Evolutionary conservation across 495 filamentous ascomycete genomes (phyloP).

Genomic region (Penicillium paradoxum): DNA sequence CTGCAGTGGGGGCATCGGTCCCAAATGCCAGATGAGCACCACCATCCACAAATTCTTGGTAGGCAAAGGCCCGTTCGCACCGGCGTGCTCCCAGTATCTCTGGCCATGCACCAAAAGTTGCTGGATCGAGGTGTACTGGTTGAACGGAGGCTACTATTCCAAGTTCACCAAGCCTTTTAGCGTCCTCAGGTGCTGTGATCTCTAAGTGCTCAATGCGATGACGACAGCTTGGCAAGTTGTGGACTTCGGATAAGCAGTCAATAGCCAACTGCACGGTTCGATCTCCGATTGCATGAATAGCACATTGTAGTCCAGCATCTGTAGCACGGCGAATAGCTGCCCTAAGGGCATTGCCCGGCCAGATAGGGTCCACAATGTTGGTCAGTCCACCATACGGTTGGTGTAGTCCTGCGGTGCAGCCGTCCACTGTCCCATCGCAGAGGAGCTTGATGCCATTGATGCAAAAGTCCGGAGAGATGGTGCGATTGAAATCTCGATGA

Average conservation of each 20-base stretch:
- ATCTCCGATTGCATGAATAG: constrained; percentile 61
- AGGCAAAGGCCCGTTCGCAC: constrained; percentile 54
- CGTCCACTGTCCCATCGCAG: constrained; percentile 56
- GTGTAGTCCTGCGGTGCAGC: constrained; percentile 52
- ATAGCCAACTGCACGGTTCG: constrained; percentile 50
- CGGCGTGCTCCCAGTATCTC: constrained; percentile 48
- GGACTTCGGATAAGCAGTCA: constrained; percentile 44
- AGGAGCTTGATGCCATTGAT: constrained; percentile 57
- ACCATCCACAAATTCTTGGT: constrained; percentile 52
- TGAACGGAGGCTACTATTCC: constrained; percentile 62
- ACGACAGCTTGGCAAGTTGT: constrained; percentile 26
- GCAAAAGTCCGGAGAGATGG: constrained; percentile 43
- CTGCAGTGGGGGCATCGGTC: constrained; percentile 57
- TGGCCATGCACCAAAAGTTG: constrained; percentile 57
- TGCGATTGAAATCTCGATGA: constrained; percentile 34
- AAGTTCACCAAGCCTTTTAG: constrained; percentile 45
- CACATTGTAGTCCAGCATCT: constrained; percentile 51
- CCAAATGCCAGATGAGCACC: constrained; percentile 54
- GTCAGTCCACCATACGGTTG: constrained; percentile 42
- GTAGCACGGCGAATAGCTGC: constrained; percentile 8
- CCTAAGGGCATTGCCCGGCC: neutral
- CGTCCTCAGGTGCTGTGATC: constrained; percentile 49
- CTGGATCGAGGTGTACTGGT: constrained; percentile 59
- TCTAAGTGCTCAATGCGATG: constrained; percentile 63
- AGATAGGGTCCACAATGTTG: constrained; percentile 6